A percentile compares a stretch with the other conserved stretches of the same genome.
Conservation (phyloP, 352 stramenopile genomes). For the Phytophthora tubulina region DNA sequence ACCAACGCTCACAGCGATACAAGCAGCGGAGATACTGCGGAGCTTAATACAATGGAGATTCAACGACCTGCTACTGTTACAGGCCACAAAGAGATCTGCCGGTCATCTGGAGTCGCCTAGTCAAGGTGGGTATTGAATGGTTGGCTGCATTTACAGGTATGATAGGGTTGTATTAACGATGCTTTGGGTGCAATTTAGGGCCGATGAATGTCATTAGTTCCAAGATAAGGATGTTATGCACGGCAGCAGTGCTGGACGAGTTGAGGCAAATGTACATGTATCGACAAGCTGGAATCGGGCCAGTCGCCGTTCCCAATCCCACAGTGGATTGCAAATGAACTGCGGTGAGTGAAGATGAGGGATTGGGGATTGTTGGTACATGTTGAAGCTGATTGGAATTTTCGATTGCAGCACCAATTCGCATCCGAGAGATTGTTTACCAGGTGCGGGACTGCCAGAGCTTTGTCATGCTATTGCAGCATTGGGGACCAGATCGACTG, state of each 20-base stretch:
- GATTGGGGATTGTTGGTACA: not conserved
- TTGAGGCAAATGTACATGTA: constrained; percentile 81
- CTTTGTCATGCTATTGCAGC: constrained; percentile 83
- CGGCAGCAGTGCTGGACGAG: constrained; percentile 81
- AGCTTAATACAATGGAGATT: not conserved
- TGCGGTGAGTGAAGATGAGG: constrained; percentile 63
- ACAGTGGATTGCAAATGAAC: constrained; percentile 88
- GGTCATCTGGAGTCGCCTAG: constrained; percentile 46
- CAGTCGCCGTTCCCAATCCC: constrained; percentile 90
- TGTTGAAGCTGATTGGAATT: not conserved
- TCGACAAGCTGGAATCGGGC: constrained; percentile 88
- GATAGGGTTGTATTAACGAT: not conserved
- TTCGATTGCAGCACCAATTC: constrained; percentile 65
- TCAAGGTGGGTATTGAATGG: constrained; percentile 45
- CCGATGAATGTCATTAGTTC: constrained; percentile 87
- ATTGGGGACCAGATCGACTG: constrained; percentile 67
- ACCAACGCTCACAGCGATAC: constrained; percentile 31
- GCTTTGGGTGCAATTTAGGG: constrained; percentile 39
- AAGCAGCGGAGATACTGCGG: constrained; percentile 22
- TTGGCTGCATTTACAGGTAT: not conserved
- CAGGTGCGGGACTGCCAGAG: constrained; percentile 75
- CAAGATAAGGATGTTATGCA: constrained; percentile 90
- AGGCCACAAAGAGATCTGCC: constrained; percentile 59
- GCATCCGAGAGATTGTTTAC: constrained; percentile 86
- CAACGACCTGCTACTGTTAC: constrained; percentile 9